Base-by-base conservation (phyloP, 106 monocot species). In the Gastrodia elata region DNA sequence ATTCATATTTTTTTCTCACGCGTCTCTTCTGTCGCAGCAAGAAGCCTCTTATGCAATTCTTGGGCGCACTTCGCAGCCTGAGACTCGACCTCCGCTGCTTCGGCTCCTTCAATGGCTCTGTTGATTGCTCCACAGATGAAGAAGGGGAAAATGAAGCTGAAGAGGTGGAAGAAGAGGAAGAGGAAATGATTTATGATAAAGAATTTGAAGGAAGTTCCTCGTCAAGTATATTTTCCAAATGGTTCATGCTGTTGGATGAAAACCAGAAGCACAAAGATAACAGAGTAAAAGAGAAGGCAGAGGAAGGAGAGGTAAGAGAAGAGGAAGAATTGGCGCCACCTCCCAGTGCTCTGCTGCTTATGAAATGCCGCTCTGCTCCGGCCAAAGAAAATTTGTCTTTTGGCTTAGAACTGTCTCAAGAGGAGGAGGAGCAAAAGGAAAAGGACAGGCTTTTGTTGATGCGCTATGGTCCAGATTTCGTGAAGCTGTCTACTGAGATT, bases 311-410 rank as follows among this genome's bases (percentile, higher is more conserved):
- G 3, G 67, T 39, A 30, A 74, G 73, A 6, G 71, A 73, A 15
- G 38, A 74, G 0, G 55, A 81, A 39, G 75, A 69, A 27, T 28
- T 41, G 0, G 68, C 37, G 43, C 84, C 94, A 5, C 91, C 94
- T 6, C 75, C 88, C 9, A 94, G 91, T 76, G 94, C 94, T 25
- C 76, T 94, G 6, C 71, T 94, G 36, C 83, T 94, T 42, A 94
- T 91, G 94, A 84, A 91, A 44, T 88, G 94, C 71, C 41, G 94
- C 48, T 94, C 94, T 25, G 88, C 94, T 9, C 94, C 94, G 20
- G 84, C 83, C 15, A 84, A 83, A 52, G 80, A 86, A 64, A 34
- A n/a, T n/a, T n/a, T n/a, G n/a, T n/a, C n/a, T n/a, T n/a, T n/a
- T n/a, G n/a, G n/a, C n/a, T n/a, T n/a, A n/a, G 52, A 52, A n/a